Evolutionary conservation across 257 asterid species (phyloP), one percentile per base, ranked within the genome.

Genomic region (Mitragyna speciosa): DNA sequence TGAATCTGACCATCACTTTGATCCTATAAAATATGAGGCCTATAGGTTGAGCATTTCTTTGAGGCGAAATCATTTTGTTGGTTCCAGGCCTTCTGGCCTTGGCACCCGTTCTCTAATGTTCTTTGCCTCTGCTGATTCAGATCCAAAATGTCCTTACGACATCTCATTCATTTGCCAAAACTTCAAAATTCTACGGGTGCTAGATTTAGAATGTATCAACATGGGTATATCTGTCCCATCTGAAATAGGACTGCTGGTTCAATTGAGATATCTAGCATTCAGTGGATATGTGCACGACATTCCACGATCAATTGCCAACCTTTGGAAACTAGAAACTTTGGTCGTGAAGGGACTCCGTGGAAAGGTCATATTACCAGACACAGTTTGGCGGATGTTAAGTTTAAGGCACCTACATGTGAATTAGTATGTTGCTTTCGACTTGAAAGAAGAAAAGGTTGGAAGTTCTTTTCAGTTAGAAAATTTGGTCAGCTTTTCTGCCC

Each of bases 251-350:
- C 1, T 58, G 1, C 11, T 67, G 24, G 33, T 68, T 56, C 78
- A 26, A 7, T 20, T 81, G 80, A 81, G 80, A 45, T 81, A 75
- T 19, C 43, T 81, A 54, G 80, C 84, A 19, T 26, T 81, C 6
- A n/a, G 59, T 19, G 69, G 75, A 4, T 39, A 43, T 28, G 3
- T 36, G n/a, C 30, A 12, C 1, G 5, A 51, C 54, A 28, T 51
- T 7, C 30, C 72, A 54, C n/a, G 47, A 7, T 48, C 82, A 58
- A 67, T 76, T 12, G 33, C 65, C 77, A 75, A 68, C 6, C 59
- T 80, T 15, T 12, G 68, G 78, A 81, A 76, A 66, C 70, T 81
- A 1, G 72, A 81, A 63, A 75, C 79, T 7, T 48, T 81, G 41
- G 39, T 81, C 5, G 49, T 81, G 7, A 33, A 26, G 7, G 72